Evolutionary conservation across 23 red algal species (phyloP), one percentile per base, ranked within the genome.

Genomic region (Gracilaria gracilis): DNA sequence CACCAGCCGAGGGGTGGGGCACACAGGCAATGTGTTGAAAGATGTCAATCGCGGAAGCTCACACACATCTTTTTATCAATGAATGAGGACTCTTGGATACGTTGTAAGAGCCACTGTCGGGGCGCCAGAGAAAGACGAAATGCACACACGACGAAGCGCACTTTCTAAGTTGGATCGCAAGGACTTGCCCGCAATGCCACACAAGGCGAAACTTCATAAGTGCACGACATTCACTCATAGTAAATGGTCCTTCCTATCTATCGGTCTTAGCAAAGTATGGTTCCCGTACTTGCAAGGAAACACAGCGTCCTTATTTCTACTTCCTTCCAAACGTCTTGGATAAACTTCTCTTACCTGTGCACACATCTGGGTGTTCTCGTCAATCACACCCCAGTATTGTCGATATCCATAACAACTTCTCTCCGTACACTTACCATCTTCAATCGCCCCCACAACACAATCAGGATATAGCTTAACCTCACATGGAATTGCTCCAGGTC

Each of bases 401-500:
- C 67, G 46, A 34, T 61, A 88, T 31, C 84, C 84, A 37, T 58
- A 72, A 57, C 84, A 88, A 17, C 24, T n/a, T 21, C 47, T 88
- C 67, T 54, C 21, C 17, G 49, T 67, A 37, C 84, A 88, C 28
- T 25, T 59, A 5, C 69, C 84, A 42, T 75, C 47, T 42, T 48
- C 49, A 32, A 28, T 46, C 5, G 79, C 11, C 34, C 84, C 84
- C 16, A 88, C 65, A 2, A 88, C 51, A 77, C 84, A 88, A 49
- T 88, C 84, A 23, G 84, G 54, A 65, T 88, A 88, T n/a, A 28
- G n/a, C 48, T 46, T 49, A 23, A 75, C 35, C 37, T 88, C 84
- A 61, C 84, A 88, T 33, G 84, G 84, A 53, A 88, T 75, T 8
- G 65, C 61, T 67, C 84, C 84, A 35, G 66, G 66, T 46, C 66